Evolutionary conservation across 768 basidiomycete genomes (phyloP).

Genomic region (Lactarius trivialis): DNA sequence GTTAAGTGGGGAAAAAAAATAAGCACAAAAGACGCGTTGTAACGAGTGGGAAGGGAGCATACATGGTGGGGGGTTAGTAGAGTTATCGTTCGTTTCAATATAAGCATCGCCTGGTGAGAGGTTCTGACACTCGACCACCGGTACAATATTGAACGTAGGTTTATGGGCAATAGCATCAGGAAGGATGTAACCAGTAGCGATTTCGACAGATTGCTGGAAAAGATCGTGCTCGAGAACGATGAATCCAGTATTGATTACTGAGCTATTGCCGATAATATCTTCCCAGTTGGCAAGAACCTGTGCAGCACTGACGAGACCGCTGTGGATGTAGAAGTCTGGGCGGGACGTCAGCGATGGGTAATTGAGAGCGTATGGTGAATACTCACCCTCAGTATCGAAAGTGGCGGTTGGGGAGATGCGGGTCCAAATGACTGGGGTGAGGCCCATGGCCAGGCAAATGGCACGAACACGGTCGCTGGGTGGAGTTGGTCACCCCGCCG

Average conservation of each 20-base stretch:
- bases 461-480: constrained; percentile 78
- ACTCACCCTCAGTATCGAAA: constrained; percentile 63
- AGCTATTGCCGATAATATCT: constrained; percentile 57
- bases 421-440: constrained; percentile 83
- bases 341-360: constrained; percentile 7
- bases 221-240: constrained; percentile 86
- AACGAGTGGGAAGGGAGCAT: neutral
- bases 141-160: constrained; percentile 59
- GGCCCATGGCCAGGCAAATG: constrained; percentile 74
- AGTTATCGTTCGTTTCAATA: constrained; percentile 75
- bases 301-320: constrained; percentile 48
- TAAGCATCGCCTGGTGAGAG: constrained; percentile 58
- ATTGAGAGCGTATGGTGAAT: constrained; percentile 4
- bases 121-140: constrained; percentile 65
- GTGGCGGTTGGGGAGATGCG: constrained; percentile 50
- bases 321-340: constrained; percentile 74
- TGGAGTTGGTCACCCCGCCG: neutral
- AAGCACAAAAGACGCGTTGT: neutral
- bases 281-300: constrained; percentile 70
- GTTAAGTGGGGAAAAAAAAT: no score
- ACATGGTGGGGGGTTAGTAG: constrained; percentile 45
- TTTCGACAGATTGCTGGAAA: constrained; percentile 77
- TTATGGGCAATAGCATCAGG: constrained; percentile 68
- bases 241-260: constrained; percentile 63
- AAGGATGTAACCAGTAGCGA: constrained; percentile 81